These are phyloP conservation scores for Diaporthe amygdali DNA, from an alignment of 2,329 filamentous ascomycete genomes.

Conservation along the genomic window DNA sequence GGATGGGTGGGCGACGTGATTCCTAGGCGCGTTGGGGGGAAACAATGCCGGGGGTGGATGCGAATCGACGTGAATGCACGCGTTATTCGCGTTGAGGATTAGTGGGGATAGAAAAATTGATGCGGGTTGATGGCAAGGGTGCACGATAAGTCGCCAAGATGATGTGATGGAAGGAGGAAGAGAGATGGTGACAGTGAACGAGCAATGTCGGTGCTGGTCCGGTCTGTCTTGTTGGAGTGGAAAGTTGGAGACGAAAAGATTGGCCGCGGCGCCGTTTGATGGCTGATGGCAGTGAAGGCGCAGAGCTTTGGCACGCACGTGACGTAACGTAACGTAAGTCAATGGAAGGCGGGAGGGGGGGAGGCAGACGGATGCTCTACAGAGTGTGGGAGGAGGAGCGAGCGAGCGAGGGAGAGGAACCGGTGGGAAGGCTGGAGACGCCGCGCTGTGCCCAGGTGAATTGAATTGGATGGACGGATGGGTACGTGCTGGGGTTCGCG, in stretches of 20 bases:
- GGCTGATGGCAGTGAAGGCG: constrained; percentile 7
- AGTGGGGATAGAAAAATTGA: constrained; percentile 20
- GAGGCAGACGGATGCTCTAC: neutral
- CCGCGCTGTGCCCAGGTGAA: constrained; percentile 1
- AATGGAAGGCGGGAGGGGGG: constrained; percentile 6
- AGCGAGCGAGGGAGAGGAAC: neutral
- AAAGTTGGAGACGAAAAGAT: constrained; percentile 23
- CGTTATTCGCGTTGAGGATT: constrained; percentile 28
- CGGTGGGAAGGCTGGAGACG: constrained; percentile 16
- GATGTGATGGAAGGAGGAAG: constrained; percentile 18
- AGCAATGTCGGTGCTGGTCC: constrained; percentile 16
- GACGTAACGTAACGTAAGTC: constrained; percentile 5
- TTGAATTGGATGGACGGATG: neutral
- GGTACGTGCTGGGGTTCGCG: neutral
- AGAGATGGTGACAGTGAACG: constrained; percentile 10
- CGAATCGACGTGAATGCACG: constrained; percentile 23
- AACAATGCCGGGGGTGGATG: constrained; percentile 20
- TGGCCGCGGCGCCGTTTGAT: constrained; percentile 3
- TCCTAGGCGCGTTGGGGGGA: constrained; percentile 28
- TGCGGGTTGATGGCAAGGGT: constrained; percentile 18
- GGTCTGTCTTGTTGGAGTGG: constrained; percentile 20
- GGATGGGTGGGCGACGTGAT: constrained; percentile 32
- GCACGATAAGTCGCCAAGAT: neutral
- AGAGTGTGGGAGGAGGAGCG: neutral
- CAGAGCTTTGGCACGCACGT: constrained; percentile 8